Base-by-base conservation (phyloP, 805 yeast species). In the Kuraishia piskuri region DNA sequence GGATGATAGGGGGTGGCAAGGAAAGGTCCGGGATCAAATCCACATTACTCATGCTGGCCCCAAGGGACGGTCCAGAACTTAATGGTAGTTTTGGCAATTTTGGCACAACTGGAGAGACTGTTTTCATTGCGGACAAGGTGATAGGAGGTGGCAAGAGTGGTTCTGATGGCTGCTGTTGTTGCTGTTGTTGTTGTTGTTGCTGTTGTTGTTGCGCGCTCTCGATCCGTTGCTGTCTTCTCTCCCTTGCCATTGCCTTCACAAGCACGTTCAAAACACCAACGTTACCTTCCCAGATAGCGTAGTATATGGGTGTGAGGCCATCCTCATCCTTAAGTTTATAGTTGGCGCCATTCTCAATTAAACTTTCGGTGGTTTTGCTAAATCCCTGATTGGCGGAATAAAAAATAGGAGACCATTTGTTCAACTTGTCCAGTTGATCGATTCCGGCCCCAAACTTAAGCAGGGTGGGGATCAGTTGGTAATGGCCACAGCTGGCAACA, bases 1-100 rank as follows among this genome's bases (percentile, higher is more conserved):
- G 99, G 51, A 94, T 82, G 52, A 94, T 89, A 2, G 99, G 99
- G 1, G 99, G 99, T 0, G 99, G 99, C 54, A 94, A 74, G 22
- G 90, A 82, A 50, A 94, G 77, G 61, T 90, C 96, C 0, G 99
- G 98, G 52, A 94, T 92, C 19, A 83, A 77, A 58, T 90, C 96
- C 7, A 80, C 71, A 24, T 52, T 47, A 24, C 21, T 52, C 50
- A 48, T 44, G 21, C 24, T 37, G 19, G 31, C n/a, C 7, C 31
- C 22, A 3, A 31, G 8, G 14, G 26, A 17, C 3, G 44, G 19
- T n/a, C 49, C 49, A 21, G 23, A 23, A 19, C 37, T 6, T 2
- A 22, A 25, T 6, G 40, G 40, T 4, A n/a, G 12, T 10, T n/a
- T 20, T n/a, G 40, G 26, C 25, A 49, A 50, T 9, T 17, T 17